Evolutionary conservation across 805 yeast genomes (phyloP).

Genomic region (Zygoascus tannicola): DNA sequence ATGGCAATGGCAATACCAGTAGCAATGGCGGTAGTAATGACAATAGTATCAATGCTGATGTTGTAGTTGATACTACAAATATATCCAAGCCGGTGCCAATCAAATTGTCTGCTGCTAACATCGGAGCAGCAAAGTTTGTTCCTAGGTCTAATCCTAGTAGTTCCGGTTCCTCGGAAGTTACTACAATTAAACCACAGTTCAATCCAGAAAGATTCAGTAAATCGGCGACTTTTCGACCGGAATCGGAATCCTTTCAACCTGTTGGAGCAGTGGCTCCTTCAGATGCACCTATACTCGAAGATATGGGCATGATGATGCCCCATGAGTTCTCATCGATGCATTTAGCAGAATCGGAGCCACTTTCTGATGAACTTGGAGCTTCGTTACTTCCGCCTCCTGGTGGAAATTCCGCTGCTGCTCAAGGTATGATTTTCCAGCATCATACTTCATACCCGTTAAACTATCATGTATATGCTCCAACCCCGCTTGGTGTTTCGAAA

Average conservation of each 20-base stretch:
- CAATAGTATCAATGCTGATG: too few species aligned
- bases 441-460: constrained; percentile 39
- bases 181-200: neutral
- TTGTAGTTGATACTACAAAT: too few species aligned
- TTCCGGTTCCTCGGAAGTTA: neutral
- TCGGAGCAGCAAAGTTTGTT: constrained; percentile 8
- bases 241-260: too few species aligned
- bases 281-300: too few species aligned
- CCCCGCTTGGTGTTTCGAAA: constrained; percentile 42
- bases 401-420: neutral
- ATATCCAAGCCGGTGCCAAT: neutral
- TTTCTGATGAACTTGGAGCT: too few species aligned
- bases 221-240: neutral
- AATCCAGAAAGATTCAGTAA: constrained; percentile 1
- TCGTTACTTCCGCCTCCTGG: neutral
- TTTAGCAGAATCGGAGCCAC: neutral
- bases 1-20: too few species aligned
- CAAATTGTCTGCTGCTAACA: neutral
- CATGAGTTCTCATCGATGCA: neutral
- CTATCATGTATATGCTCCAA: constrained; percentile 87
- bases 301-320: neutral
- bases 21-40: too few species aligned
- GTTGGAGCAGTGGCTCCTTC: too few species aligned
- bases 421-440: constrained; percentile 10
- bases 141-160: constrained; percentile 5